These are phyloP conservation scores for Corylus avellana DNA, from an alignment of 306 rosid genomes.

Conservation along the genomic window DNA sequence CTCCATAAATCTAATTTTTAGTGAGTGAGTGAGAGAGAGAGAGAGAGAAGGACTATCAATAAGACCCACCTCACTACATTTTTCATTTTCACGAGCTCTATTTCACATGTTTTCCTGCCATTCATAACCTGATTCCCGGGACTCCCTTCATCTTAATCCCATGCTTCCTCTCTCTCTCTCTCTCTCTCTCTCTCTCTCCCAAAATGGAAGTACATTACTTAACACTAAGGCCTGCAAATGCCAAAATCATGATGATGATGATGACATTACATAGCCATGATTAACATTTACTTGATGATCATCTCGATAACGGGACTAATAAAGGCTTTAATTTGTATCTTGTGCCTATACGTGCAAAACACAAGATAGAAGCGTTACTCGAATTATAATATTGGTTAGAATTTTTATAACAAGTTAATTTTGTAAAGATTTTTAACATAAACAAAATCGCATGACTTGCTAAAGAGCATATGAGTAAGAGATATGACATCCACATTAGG, in stretches of 20 bases:
- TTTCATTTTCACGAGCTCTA: conserved; percentile 67
- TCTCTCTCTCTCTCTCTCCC: background rate
- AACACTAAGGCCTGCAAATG: background rate
- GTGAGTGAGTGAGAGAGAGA: conserved; percentile 20
- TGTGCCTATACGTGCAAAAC: too few relatives aligned
- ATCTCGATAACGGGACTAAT: too few relatives aligned
- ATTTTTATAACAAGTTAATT: background rate
- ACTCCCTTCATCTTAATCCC: conserved; percentile 50
- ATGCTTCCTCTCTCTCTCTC: conserved; percentile 25
- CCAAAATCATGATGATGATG: background rate
- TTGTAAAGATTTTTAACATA: background rate
- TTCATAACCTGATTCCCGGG: conserved; percentile 74
- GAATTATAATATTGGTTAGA: background rate
- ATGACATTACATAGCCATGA: background rate
- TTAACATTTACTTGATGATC: background rate
- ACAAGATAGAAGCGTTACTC: too few relatives aligned
- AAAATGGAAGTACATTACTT: too few relatives aligned
- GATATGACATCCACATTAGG: background rate
- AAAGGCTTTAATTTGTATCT: too few relatives aligned
- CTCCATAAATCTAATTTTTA: conserved; percentile 10
- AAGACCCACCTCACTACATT: conserved; percentile 69
- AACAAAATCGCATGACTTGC: background rate
- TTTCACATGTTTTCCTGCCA: conserved; percentile 84
- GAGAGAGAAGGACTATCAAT: conserved; percentile 22
- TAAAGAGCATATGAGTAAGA: background rate